These are phyloP conservation scores for Eucalyptus regnans DNA, from an alignment of 345 rosid genomes.

Conservation along the genomic window DNA sequence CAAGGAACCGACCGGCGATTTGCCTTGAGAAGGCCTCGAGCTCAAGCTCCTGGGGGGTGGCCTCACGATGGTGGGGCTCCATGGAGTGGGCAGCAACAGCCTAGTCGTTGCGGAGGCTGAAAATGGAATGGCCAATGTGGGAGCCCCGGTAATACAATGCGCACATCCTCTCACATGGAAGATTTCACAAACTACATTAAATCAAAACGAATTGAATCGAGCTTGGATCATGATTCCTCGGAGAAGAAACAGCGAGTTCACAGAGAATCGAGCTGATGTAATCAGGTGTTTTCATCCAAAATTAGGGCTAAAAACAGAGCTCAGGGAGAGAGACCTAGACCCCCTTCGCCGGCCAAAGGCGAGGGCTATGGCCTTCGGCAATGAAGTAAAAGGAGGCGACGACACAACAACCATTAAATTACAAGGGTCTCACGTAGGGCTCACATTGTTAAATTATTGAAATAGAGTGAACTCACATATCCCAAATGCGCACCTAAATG, in stretches of 20 bases:
- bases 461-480: neutral
- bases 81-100: neutral
- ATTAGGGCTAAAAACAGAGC: neutral
- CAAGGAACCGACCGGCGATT: conserved; percentile 5
- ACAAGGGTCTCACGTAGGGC: neutral
- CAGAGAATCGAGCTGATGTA: neutral
- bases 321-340: neutral
- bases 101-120: conserved; percentile 30
- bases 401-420: neutral
- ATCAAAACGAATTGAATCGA: no score
- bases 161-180: conserved; percentile 20
- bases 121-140: conserved; percentile 17
- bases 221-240: neutral
- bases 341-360: neutral
- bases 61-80: neutral
- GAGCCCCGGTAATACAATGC: conserved; percentile 38
- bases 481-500: neutral
- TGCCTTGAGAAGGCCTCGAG: conserved; percentile 16
- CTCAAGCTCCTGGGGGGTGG: neutral
- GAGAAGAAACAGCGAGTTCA: neutral
- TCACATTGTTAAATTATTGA: neutral
- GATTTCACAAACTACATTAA: neutral
- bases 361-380: neutral
- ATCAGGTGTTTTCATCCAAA: neutral
- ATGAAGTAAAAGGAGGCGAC: neutral